phyloP scores from a whole-genome alignment of 31 red algal species.

The Asparagopsis taxiformis region DNA sequence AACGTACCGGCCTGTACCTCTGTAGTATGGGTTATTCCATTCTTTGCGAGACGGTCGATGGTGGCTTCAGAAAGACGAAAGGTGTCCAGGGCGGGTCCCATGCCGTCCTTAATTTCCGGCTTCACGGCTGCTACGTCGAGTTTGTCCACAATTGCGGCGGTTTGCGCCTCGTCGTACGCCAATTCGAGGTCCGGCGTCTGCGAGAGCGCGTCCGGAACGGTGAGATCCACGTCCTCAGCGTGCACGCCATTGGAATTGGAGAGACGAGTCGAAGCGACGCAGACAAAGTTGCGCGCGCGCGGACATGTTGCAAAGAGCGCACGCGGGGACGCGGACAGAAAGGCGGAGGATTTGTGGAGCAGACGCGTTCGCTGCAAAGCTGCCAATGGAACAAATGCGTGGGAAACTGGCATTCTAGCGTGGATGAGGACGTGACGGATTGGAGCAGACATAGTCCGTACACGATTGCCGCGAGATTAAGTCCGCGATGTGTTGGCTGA shows the following conservation, averaged over 20 bases:
- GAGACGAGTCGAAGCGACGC: too few species aligned
- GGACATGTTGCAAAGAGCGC: too few species aligned
- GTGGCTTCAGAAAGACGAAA: constrained; percentile 35
- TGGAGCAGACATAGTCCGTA: too few species aligned
- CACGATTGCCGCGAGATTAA: too few species aligned
- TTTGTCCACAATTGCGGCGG: background rate
- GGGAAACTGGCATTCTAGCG: too few species aligned
- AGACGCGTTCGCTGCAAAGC: too few species aligned
- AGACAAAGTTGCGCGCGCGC: too few species aligned
- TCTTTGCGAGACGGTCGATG: constrained; percentile 42
- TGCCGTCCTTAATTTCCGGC: background rate
- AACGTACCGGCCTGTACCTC: constrained; percentile 92
- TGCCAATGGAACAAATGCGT: too few species aligned
- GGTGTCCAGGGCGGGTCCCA: constrained; percentile 16
- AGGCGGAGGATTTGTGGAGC: too few species aligned
- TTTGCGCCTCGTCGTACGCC: background rate
- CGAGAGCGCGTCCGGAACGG: background rate
- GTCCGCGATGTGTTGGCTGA: too few species aligned
- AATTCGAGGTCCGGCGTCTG: background rate
- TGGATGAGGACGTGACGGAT: too few species aligned
- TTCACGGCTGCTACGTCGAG: background rate
- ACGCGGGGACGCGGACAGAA: too few species aligned
- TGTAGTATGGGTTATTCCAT: constrained; percentile 80
- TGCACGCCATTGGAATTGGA: background rate
- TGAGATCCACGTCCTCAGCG: background rate